Base-by-base conservation (phyloP, 768 basidiomycete genomes). In the Phylloporus rhodoxanthus region DNA sequence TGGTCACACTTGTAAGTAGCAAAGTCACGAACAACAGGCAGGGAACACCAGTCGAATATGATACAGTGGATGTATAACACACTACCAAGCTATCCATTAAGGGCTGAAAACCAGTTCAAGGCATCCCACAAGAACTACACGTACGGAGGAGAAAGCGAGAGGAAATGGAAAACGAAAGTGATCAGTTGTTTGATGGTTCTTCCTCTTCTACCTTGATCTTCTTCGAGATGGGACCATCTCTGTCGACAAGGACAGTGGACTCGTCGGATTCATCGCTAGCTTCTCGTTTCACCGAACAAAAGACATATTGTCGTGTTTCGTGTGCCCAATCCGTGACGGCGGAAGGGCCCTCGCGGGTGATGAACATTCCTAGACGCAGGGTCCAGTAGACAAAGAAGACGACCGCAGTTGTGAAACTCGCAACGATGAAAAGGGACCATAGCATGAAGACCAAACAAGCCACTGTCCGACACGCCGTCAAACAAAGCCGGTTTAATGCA, bases 331-430 rank as follows among this genome's bases (percentile, higher is more conserved):
- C 63, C n/a, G 47, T 36, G 47, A 65, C 52, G 5, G 62, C 67
- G 33, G 64, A 63, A 13, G 56, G 43, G 5, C 73, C 74, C 29
- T 67, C 59, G 21, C 60, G 47, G n/a, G 67, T 63, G 29, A 74
- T 55, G 17, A 70, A 64, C 43, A 62, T 54, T 8, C 68, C 57
- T 34, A 75, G 65, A 43, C 70, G 68, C 37, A 56, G 60, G 13
- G 57, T 51, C 25, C 68, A 57, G 53, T 73, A 76, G 38, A 61
- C 54, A 38, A 54, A 60, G 30, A 69, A 44, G 33, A 59, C 50
- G 32, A 61, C 45, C 15, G 60, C 49, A 23, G 75, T 72, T 26
- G 67, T 48, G 58, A 70, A 63, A 45, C 63, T 53, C 15, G 74
- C 66, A 13, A 63, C 62, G 21, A 68, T 48, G 43, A 72, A 57